These are phyloP conservation scores for Fusarium metavorans DNA, from an alignment of 2,329 filamentous ascomycete species.

Conservation along the genomic window DNA sequence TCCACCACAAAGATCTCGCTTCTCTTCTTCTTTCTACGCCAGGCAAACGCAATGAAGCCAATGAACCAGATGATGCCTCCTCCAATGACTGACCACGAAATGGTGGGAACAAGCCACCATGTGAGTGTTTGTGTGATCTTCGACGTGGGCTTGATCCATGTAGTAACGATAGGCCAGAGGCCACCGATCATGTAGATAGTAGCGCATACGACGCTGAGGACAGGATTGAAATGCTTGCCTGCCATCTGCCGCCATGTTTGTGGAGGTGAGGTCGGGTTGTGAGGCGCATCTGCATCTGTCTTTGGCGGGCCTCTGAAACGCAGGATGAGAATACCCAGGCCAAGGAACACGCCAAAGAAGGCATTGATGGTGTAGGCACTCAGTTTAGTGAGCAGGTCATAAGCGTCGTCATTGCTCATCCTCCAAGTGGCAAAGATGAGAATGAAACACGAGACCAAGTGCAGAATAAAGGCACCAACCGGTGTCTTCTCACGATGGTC, in stretches of 20 bases:
- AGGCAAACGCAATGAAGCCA: conserved; percentile 49
- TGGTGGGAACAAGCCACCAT: conserved; percentile 49
- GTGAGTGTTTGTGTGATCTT: conserved; percentile 14
- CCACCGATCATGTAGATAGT: conserved; percentile 48
- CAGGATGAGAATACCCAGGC: conserved; percentile 51
- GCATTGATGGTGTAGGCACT: conserved; percentile 51
- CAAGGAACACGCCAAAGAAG: conserved; percentile 51
- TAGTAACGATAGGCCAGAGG: conserved; percentile 48
- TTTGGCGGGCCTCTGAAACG: conserved; percentile 50
- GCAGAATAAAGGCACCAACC: conserved; percentile 51
- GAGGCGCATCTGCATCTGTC: conserved; percentile 18
- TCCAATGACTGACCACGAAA: conserved; percentile 48
- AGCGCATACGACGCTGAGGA: conserved; percentile 48
- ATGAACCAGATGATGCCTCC: conserved; percentile 49
- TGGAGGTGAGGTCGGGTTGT: conserved; percentile 22
- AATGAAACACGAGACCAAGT: conserved; percentile 50
- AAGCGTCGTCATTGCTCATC: conserved; percentile 42
- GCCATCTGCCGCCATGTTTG: conserved; percentile 50
- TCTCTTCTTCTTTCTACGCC: conserved; percentile 44
- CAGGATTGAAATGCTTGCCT: conserved; percentile 46
- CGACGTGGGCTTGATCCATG: conserved; percentile 46
- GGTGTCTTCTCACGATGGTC: conserved; percentile 52
- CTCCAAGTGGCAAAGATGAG: conserved; percentile 51
- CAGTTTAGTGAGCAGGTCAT: conserved; percentile 48
- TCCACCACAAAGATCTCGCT: conserved; percentile 51